Conservation (phyloP, 345 rosid genomes). For the Kandelia obovata region DNA sequence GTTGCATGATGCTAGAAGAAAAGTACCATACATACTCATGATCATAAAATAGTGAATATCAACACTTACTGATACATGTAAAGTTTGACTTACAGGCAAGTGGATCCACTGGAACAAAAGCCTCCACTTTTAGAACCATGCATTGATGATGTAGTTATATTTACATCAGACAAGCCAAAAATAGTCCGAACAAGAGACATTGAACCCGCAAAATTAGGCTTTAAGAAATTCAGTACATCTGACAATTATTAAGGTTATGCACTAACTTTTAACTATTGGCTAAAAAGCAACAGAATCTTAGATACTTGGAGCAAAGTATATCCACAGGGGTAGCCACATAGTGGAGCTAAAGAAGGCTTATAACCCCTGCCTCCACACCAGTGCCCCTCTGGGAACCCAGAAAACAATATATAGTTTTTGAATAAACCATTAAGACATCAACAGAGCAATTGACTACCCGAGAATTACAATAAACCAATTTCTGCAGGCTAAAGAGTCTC, state of each 20-base stretch:
- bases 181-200: slow-evolving; percentile 43
- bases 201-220: slow-evolving; percentile 45
- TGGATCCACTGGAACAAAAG: slow-evolving; percentile 42
- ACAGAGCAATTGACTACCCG: background rate
- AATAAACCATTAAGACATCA: background rate
- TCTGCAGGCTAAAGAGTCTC: slow-evolving; percentile 1
- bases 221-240: slow-evolving; percentile 49
- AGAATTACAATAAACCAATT: background rate
- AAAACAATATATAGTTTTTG: no score
- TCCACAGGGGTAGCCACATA: no score
- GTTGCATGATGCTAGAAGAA: no score
- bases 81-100: slow-evolving; percentile 67
- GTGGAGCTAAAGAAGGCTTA: no score
- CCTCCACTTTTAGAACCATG: slow-evolving; percentile 37
- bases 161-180: slow-evolving; percentile 43
- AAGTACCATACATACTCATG: no score
- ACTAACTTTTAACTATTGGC: background rate
- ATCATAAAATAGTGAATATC: no score
- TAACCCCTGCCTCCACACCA: no score
- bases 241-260: slow-evolving; percentile 44
- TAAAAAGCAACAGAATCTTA: background rate
- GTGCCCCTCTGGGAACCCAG: no score
- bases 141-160: slow-evolving; percentile 25
- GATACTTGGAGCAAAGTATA: background rate
- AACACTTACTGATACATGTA: background rate